Conservation (phyloP, 805 yeast species). For the Candida odintsovae region DNA sequence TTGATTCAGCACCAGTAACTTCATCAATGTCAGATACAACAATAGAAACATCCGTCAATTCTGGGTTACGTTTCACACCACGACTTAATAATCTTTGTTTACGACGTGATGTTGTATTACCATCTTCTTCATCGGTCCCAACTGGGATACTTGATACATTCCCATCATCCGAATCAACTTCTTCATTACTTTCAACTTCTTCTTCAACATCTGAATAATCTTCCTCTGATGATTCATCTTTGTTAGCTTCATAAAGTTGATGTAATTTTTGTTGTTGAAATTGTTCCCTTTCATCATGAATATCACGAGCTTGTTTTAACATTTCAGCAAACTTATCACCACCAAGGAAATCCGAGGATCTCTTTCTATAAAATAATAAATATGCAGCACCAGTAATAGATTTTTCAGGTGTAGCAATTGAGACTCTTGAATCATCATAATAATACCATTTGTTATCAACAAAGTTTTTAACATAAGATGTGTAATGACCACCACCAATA, state of each 20-base stretch:
- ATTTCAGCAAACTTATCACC: slow-evolving; percentile 38
- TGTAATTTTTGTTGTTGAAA: slow-evolving; percentile 20
- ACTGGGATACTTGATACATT: slow-evolving; percentile 20
- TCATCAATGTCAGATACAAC: slow-evolving; percentile 16
- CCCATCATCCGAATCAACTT: slow-evolving; percentile 10
- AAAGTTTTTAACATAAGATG: slow-evolving; percentile 80
- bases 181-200: slow-evolving; percentile 11
- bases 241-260: slow-evolving; percentile 22
- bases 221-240: slow-evolving; percentile 16
- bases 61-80: slow-evolving; percentile 3
- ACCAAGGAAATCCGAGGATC: slow-evolving; percentile 37
- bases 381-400: slow-evolving; percentile 78
- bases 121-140: slow-evolving; percentile 21
- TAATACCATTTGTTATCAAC: slow-evolving; percentile 80
- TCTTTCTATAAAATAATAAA: slow-evolving; percentile 71
- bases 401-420: slow-evolving; percentile 51
- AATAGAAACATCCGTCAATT: slow-evolving; percentile 2
- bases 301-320: slow-evolving; percentile 36
- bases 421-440: slow-evolving; percentile 79
- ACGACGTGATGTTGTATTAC: slow-evolving; percentile 17
- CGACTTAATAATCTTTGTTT: slow-evolving; percentile 22
- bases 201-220: slow-evolving; percentile 15
- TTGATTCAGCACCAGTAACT: slow-evolving; percentile 26
- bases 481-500: slow-evolving; percentile 95
- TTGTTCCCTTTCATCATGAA: slow-evolving; percentile 22